A percentile compares a stretch with the other conserved stretches of the same genome.
phyloP scores from a whole-genome alignment of 73 alveolate genomes.

The Symbiodinium natans region DNA sequence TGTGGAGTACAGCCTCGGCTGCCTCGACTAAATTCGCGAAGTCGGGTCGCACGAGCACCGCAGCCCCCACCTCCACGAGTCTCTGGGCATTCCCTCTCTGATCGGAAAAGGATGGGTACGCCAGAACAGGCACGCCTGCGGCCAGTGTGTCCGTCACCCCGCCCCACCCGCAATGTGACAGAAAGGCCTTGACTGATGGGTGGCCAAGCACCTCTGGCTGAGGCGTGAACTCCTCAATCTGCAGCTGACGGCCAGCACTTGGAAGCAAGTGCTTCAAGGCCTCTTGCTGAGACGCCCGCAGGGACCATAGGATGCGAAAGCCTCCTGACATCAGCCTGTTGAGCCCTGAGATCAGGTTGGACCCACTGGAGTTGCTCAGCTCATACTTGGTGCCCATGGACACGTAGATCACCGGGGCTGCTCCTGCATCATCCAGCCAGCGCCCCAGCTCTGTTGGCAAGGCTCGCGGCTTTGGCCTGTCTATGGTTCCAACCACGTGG shows the following conservation, averaged over 20 bases:
- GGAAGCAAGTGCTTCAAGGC: slow-evolving; percentile 7
- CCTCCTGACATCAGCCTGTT: background rate
- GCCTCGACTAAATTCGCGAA: background rate
- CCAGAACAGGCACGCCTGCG: slow-evolving; percentile 50
- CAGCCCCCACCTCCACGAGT: slow-evolving; percentile 27
- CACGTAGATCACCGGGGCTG: slow-evolving; percentile 30
- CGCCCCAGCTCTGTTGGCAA: slow-evolving; percentile 18
- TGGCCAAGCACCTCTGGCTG: slow-evolving; percentile 91
- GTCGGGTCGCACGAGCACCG: slow-evolving; percentile 9
- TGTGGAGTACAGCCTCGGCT: background rate
- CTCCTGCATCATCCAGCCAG: slow-evolving; percentile 45
- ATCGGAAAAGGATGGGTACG: slow-evolving; percentile 85
- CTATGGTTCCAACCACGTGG: slow-evolving; percentile 59
- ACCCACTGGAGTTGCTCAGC: background rate
- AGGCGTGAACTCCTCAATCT: slow-evolving; percentile 42
- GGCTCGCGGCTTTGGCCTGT: slow-evolving; percentile 12
- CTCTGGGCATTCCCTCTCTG: slow-evolving; percentile 85
- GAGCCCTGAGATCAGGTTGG: background rate
- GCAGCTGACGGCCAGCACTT: background rate
- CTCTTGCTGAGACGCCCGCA: background rate
- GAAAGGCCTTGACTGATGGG: slow-evolving; percentile 71
- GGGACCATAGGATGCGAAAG: slow-evolving; percentile 13
- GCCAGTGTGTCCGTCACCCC: slow-evolving; percentile 42
- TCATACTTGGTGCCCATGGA: slow-evolving; percentile 33
- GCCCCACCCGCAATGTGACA: slow-evolving; percentile 93